Evolutionary conservation across 148 eudicot genomes (phyloP), one percentile per base, ranked within the genome.

Genomic region (Nepenthes gracilis): DNA sequence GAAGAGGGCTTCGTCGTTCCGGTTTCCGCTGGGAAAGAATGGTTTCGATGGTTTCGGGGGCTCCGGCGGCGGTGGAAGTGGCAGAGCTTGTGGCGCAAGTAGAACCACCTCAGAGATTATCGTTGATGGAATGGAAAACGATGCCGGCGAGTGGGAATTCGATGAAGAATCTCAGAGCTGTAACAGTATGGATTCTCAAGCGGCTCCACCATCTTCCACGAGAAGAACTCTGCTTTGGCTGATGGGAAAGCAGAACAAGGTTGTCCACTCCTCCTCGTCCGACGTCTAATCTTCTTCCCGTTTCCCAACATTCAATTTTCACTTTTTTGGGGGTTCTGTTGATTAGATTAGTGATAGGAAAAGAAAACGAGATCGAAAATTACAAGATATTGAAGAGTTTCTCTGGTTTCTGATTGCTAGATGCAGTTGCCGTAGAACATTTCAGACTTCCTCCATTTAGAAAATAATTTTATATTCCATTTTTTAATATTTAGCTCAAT

Each of bases 221-320:
- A 85, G 77, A 72, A 86, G 81, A 72, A 91, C 93, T 69, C 66
- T 91, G 40, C 73, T 73, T 60, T 91, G 96, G 97, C 80, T 91
- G 32, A 80, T 85, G 81, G 84, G 96, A 47, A 91, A 75, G 60
- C 87, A 83, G 38, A 70, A 85, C 71, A 87, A 87, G 84, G 74
- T 83, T 70, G 80, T 77, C 74, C 85, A 85, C 62, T 83, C 84
- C 6, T 76, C 85, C 54, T 71, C 90, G 33, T 63, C 83, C 54
- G 77, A 79, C 76, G 67, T 79, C 48, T 85, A 64, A 65, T 59
- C 50, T 33, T 43, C 34, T 40, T 40, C 8, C 32, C 11, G 2
- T 58, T 14, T 8, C 45, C 45, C 23, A 23, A 23, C 23, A 23
- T 23, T 23, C 23, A 23, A 23, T 23, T 23, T 23, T 23, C 23